These are phyloP conservation scores for Endothia cerciana DNA, from an alignment of 2,329 filamentous ascomycete species.

Conservation along the genomic window DNA sequence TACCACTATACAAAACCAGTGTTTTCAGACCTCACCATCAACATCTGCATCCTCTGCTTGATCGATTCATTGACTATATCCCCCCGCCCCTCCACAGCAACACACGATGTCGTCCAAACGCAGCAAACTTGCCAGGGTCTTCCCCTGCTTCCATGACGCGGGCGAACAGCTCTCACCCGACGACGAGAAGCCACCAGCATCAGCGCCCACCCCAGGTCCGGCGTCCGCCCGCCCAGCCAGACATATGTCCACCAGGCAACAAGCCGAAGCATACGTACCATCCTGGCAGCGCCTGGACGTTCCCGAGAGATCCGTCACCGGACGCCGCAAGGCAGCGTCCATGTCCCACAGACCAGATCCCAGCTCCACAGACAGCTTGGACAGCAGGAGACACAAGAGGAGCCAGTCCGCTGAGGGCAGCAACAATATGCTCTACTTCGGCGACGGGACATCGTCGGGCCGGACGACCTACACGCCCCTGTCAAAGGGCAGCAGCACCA, in stretches of 20 bases:
- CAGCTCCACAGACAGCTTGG: not conserved
- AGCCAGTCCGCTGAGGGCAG: constrained; percentile 28
- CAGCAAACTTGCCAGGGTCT: constrained; percentile 2
- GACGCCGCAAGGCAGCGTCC: constrained; percentile 22
- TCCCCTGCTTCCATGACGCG: constrained; percentile 5
- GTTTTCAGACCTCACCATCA: not conserved
- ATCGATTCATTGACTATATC: not conserved
- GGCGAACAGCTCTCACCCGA: not conserved
- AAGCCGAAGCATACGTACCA: constrained; percentile 15
- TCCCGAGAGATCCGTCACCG: constrained; percentile 12
- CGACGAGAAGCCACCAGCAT: not conserved
- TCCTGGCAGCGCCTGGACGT: constrained; percentile 10
- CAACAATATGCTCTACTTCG: constrained; percentile 38
- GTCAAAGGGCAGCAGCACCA: not conserved
- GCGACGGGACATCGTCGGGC: constrained; percentile 37
- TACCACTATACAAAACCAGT: constrained; percentile 2
- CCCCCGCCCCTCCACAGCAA: not conserved
- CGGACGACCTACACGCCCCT: constrained; percentile 20
- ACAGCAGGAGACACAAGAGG: constrained; percentile 2
- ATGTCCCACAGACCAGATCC: constrained; percentile 11
- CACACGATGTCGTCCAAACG: not conserved
- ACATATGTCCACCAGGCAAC: not conserved
- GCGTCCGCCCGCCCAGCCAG: not conserved
- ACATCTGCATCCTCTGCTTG: not conserved
- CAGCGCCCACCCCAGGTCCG: not conserved